Evolutionary conservation across 202 grass and related monocot species (phyloP).

Genomic region (Setaria viridis): DNA sequence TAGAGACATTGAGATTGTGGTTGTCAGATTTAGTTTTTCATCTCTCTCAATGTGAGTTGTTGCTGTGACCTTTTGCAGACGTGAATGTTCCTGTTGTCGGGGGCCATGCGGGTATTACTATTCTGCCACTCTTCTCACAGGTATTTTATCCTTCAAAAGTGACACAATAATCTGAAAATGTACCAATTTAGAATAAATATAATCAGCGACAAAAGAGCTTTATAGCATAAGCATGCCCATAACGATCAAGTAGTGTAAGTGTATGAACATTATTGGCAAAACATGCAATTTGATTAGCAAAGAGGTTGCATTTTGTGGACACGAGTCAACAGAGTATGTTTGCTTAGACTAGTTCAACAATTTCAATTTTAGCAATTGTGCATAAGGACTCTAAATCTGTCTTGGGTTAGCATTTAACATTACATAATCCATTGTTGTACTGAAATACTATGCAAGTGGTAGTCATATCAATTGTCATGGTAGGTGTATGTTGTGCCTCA

Average conservation of each 20-base stretch:
- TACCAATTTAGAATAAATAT: not conserved
- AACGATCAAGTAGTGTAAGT: not conserved
- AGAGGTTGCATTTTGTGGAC: not conserved
- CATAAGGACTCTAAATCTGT: not conserved
- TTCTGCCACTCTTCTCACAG: slow-evolving; percentile 91
- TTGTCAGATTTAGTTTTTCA: not conserved
- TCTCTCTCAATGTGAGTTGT: slow-evolving; percentile 1
- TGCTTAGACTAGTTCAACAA: not conserved
- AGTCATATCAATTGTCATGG: not conserved
- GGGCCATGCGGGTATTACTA: slow-evolving; percentile 89
- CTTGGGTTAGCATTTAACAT: not conserved
- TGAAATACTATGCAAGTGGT: not conserved
- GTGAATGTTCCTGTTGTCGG: slow-evolving; percentile 93
- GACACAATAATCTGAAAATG: not conserved
- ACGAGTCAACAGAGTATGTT: not conserved
- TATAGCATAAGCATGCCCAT: not conserved
- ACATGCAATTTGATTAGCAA: not conserved
- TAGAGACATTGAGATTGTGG: not conserved
- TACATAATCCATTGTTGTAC: not conserved
- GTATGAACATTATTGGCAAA: not conserved
- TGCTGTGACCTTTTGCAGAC: slow-evolving; percentile 48
- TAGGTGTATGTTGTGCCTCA: not conserved
- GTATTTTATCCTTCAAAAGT: slow-evolving; percentile 32
- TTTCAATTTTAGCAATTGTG: not conserved
- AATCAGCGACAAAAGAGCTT: not conserved